Percentiles rank a stretch among this genome's conserved stretches.
Evolutionary conservation across 495 filamentous ascomycete genomes (phyloP).

Genomic region (Aspergillus incahuasiensis): DNA sequence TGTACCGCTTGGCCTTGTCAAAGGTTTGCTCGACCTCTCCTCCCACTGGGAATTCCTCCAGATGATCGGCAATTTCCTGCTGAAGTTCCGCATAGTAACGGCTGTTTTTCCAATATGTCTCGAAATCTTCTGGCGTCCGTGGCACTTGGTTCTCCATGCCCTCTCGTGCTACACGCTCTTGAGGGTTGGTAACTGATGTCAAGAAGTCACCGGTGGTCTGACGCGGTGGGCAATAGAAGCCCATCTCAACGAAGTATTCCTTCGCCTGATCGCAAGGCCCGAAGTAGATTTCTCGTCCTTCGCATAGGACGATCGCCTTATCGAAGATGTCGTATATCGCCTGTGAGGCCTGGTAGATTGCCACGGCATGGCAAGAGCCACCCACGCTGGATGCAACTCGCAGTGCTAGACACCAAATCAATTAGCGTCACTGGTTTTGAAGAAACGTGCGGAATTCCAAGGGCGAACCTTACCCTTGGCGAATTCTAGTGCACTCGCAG

Average conservation of each 20-base stretch:
- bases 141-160: constrained; percentile 64
- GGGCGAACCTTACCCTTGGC: constrained; percentile 36
- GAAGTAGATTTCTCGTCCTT: constrained; percentile 65
- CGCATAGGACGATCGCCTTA: constrained; percentile 58
- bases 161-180: constrained; percentile 54
- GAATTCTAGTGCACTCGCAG: constrained; percentile 72
- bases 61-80: constrained; percentile 46
- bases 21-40: constrained; percentile 31
- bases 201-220: constrained; percentile 68
- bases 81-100: constrained; percentile 44
- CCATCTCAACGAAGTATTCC: constrained; percentile 58
- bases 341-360: constrained; percentile 81
- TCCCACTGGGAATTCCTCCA: constrained; percentile 33
- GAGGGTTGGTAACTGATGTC: constrained; percentile 64
- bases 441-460: too few species aligned
- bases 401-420: constrained; percentile 39
- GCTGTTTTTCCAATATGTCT: constrained; percentile 55
- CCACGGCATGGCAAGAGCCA: constrained; percentile 71
- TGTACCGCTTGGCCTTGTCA: constrained; percentile 27
- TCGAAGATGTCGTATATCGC: constrained; percentile 70
- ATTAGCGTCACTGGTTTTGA: not conserved
- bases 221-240: constrained; percentile 55
- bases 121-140: constrained; percentile 67
- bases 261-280: constrained; percentile 54
- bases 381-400: constrained; percentile 69